These are phyloP conservation scores for Nothophoma quercina DNA, from an alignment of 2,329 filamentous ascomycete species.

Conservation along the genomic window DNA sequence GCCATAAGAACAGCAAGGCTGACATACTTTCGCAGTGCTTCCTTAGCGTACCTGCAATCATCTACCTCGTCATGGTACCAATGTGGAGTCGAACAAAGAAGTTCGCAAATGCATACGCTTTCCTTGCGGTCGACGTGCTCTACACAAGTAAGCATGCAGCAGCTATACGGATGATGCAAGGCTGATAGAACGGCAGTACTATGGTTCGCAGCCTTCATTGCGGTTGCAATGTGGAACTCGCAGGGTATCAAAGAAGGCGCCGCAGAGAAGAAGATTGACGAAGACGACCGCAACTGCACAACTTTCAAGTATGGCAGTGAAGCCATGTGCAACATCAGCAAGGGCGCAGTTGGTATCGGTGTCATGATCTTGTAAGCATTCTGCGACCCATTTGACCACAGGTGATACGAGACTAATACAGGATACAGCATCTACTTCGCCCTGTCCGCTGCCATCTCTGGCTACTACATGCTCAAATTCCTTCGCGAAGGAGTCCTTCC, in stretches of 20 bases:
- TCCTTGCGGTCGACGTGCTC: slow-evolving; percentile 62
- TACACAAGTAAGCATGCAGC: slow-evolving; percentile 39
- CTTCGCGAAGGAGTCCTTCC: slow-evolving; percentile 65
- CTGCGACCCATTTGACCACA: too few species aligned
- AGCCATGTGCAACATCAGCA: slow-evolving; percentile 64
- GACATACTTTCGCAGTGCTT: slow-evolving; percentile 59
- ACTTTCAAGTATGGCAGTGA: slow-evolving; percentile 63
- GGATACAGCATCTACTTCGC: slow-evolving; percentile 60
- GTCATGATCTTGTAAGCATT: slow-evolving; percentile 63
- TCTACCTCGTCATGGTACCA: slow-evolving; percentile 67
- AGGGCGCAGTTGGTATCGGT: slow-evolving; percentile 63
- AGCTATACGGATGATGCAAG: neutral
- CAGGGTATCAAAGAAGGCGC: slow-evolving; percentile 61
- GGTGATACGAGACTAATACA: slow-evolving; percentile 6
- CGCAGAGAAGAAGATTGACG: slow-evolving; percentile 49
- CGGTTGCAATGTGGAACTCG: slow-evolving; percentile 64
- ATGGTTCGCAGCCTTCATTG: slow-evolving; percentile 67
- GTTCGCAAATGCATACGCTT: slow-evolving; percentile 68
- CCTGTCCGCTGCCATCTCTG: slow-evolving; percentile 60
- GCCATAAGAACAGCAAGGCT: slow-evolving; percentile 18
- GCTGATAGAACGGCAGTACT: slow-evolving; percentile 47
- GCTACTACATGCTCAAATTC: slow-evolving; percentile 64
- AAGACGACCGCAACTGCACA: slow-evolving; percentile 59
- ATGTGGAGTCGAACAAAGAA: slow-evolving; percentile 66
- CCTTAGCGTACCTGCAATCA: slow-evolving; percentile 63